phyloP scores from a whole-genome alignment of 2,329 filamentous ascomycete genomes.

The Fusarium multiceps region DNA sequence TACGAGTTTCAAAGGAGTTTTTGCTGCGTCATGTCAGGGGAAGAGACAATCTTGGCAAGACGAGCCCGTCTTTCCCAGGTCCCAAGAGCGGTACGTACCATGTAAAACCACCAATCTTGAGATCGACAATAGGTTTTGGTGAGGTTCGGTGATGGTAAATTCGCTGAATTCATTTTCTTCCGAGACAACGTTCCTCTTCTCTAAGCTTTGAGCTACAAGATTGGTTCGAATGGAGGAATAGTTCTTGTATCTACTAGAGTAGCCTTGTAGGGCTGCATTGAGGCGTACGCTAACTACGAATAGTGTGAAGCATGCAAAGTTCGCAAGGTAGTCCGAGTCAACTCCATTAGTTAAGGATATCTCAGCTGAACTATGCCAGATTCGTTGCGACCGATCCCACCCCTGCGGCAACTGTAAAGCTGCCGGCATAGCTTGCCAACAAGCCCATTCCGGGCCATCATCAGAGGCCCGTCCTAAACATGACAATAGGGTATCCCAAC shows the following conservation, averaged over 20 bases:
- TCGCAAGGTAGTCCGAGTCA: constrained; percentile 16
- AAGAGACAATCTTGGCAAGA: constrained; percentile 31
- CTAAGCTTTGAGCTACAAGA: neutral
- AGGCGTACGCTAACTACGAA: neutral
- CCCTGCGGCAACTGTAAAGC: constrained; percentile 31
- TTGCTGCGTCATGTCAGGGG: constrained; percentile 15
- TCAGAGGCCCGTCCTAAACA: constrained; percentile 14
- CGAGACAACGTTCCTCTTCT: neutral
- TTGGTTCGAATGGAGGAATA: neutral
- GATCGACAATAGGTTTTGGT: neutral
- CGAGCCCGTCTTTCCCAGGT: constrained; percentile 26
- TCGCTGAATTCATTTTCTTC: neutral
- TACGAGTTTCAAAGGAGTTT: neutral
- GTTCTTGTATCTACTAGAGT: neutral
- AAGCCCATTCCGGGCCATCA: constrained; percentile 10
- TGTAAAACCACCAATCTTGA: neutral
- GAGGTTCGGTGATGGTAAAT: neutral
- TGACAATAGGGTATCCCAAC: constrained; percentile 26
- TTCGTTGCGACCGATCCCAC: constrained; percentile 29
- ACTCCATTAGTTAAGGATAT: neutral
- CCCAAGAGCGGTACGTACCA: constrained; percentile 30
- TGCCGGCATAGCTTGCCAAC: constrained; percentile 31
- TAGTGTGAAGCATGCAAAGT: constrained; percentile 37
- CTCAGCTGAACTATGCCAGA: neutral
- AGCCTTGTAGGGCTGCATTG: neutral